These are phyloP conservation scores for Spathaspora arborariae DNA, from an alignment of 805 yeast genomes.

Conservation along the genomic window DNA sequence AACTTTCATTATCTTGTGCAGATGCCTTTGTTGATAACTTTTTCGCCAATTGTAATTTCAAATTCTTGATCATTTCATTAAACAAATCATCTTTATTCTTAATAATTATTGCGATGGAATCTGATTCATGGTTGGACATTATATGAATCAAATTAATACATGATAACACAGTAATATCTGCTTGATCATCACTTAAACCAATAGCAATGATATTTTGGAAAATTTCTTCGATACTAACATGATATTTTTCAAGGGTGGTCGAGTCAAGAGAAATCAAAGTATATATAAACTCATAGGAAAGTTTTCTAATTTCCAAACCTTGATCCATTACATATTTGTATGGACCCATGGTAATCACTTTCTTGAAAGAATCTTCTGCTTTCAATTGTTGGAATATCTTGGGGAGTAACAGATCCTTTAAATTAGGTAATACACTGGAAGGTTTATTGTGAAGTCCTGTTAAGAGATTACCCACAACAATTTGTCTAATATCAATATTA, in stretches of 20 bases:
- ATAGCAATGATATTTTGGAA: conserved; percentile 40
- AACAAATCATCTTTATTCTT: conserved; percentile 11
- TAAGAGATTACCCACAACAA: conserved; percentile 55
- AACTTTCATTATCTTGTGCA: conserved; percentile 62
- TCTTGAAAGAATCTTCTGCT: conserved; percentile 54
- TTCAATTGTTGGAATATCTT: conserved; percentile 50
- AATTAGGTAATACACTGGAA: conserved; percentile 39
- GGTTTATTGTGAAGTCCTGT: conserved; percentile 59
- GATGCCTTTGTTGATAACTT: conserved; percentile 59
- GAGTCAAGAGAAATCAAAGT: conserved; percentile 39
- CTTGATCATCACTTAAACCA: conserved; percentile 61
- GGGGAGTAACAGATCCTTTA: conserved; percentile 45
- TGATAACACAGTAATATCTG: conserved; percentile 52
- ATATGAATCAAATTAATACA: conserved; percentile 38
- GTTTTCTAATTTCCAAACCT: conserved; percentile 69
- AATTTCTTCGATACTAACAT: conserved; percentile 28
- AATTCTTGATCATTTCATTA: conserved; percentile 34
- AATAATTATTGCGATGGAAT: conserved; percentile 12
- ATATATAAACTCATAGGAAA: conserved; percentile 66
- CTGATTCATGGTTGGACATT: conserved; percentile 27
- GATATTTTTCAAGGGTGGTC: conserved; percentile 15
- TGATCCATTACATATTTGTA: conserved; percentile 79
- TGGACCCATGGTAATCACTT: conserved; percentile 78
- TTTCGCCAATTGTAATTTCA: conserved; percentile 34
- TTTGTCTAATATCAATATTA: conserved; percentile 51